Base-by-base conservation (phyloP, 257 asterid genomes). In the Scutellaria galericulata region DNA sequence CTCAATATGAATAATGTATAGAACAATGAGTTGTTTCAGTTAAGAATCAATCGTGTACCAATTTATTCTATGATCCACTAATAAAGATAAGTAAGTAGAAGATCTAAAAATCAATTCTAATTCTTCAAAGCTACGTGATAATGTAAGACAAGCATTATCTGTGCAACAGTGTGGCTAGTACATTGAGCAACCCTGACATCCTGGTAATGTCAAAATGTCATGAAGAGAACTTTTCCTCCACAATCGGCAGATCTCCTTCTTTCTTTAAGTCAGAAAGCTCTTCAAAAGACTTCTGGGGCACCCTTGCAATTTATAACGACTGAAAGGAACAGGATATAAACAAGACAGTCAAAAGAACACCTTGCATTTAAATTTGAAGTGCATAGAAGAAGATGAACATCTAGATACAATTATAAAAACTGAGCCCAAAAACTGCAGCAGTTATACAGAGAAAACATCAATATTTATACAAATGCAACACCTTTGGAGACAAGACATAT, bases 151-250 rank as follows among this genome's bases (percentile, higher is more conserved):
- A 6, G 37, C 31, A 55, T 52, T 78, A 54, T 45, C 66, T 44
- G 70, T 56, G 71, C 55, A 58, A 63, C 8, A 71, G 88, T 74
- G 66, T 78, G 79, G 75, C 59, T 73, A 68, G 48, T 93, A 93
- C 98, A 86, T 93, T 90, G 73, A 89, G 88, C 75, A 90, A 81
- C 81, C 97, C 98, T 75, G 98, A 90, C 98, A 93, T 93, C 56
- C 83, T 83, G 76, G 81, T 78, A 78, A 77, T 86, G 87, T 90
- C 98, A 92, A 84, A 70, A 71, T 79, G 82, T 83, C 93, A 90
- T 89, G 84, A 88, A 89, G 85, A 73, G 68, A 68, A 68, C 59
- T 78, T 82, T 74, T 75, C 92, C 82, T 72, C 72, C 72, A 60
- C 22, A 50, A 81, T 77, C 80, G 58, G 90, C 88, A 74, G 87